A percentile compares a stretch with the other conserved stretches of the same genome.
Evolutionary conservation across 306 rosid species (phyloP).

Genomic region (Citrullus amarus): DNA sequence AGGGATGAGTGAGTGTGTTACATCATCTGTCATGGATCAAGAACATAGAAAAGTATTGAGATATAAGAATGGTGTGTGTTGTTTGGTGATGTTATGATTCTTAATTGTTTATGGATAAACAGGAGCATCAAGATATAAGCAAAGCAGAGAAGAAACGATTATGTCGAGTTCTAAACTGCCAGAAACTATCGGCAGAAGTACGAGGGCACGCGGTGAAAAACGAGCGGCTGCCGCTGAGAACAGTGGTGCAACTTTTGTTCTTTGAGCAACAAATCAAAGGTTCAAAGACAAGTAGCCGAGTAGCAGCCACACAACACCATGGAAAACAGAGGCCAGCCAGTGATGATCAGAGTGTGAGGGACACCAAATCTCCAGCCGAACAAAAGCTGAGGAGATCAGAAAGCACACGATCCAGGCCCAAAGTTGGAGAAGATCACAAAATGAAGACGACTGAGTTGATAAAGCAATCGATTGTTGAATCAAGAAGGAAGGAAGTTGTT

Average conservation of each 20-base stretch:
- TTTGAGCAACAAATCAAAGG: conserved; percentile 10
- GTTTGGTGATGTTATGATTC: no score
- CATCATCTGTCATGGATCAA: no score
- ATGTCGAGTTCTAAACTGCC: conserved; percentile 16
- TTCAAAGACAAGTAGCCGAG: background rate
- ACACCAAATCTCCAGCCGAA: background rate
- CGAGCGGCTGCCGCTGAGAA: conserved; percentile 15
- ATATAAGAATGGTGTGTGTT: no score
- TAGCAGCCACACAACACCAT: background rate
- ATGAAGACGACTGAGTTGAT: background rate
- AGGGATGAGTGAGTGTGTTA: no score
- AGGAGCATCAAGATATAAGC: conserved; percentile 16
- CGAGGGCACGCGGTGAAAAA: conserved; percentile 13
- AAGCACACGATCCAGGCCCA: background rate
- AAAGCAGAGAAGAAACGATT: conserved; percentile 6
- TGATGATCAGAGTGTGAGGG: background rate
- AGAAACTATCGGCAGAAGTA: conserved; percentile 1
- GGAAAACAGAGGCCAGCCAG: background rate
- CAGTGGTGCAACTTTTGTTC: conserved; percentile 11
- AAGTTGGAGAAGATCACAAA: background rate
- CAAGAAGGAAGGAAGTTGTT: background rate
- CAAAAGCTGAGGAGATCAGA: background rate
- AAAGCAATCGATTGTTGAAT: background rate
- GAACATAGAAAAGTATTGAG: no score
- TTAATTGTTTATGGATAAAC: no score